These are phyloP conservation scores for Moesziomyces parantarcticus DNA, from an alignment of 1,284 basidiomycete species.

Conservation along the genomic window DNA sequence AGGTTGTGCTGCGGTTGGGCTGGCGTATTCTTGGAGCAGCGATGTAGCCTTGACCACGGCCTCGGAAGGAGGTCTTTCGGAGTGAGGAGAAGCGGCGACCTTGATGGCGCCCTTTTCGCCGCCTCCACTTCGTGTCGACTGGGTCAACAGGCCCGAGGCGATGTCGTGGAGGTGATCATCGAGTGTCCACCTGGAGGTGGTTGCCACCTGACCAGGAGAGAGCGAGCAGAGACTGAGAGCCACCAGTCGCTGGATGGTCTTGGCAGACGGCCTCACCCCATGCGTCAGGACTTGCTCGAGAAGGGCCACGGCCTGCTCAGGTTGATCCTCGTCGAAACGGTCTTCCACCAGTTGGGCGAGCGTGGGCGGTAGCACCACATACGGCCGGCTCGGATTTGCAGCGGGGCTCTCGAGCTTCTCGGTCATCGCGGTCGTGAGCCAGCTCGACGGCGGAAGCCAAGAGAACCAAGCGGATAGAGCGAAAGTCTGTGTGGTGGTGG, in stretches of 20 bases:
- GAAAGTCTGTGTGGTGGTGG: too few relatives aligned
- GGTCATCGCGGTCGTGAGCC: background rate
- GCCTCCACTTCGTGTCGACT: conserved; percentile 11
- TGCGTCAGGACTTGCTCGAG: conserved; percentile 28
- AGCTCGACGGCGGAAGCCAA: too few relatives aligned
- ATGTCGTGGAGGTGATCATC: conserved; percentile 28
- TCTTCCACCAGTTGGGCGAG: conserved; percentile 37
- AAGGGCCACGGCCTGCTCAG: conserved; percentile 42
- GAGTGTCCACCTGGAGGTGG: conserved; percentile 36
- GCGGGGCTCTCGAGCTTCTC: background rate
- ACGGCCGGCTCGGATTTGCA: background rate
- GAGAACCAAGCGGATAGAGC: too few relatives aligned
- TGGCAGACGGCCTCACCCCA: conserved; percentile 12
- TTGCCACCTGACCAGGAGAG: conserved; percentile 15
- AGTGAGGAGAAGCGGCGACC: conserved; percentile 6
- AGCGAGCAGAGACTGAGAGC: conserved; percentile 50
- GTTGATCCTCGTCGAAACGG: conserved; percentile 46
- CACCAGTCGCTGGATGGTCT: conserved; percentile 28
- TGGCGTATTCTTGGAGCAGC: conserved; percentile 21
- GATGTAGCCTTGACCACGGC: conserved; percentile 35
- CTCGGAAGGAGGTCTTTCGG: conserved; percentile 20
- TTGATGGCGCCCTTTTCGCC: conserved; percentile 14
- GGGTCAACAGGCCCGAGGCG: conserved; percentile 13
- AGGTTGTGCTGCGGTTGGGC: background rate
- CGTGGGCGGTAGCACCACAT: conserved; percentile 5